Evolutionary conservation across 345 rosid genomes (phyloP).

Genomic region (Diplotaxis tenuifolia): DNA sequence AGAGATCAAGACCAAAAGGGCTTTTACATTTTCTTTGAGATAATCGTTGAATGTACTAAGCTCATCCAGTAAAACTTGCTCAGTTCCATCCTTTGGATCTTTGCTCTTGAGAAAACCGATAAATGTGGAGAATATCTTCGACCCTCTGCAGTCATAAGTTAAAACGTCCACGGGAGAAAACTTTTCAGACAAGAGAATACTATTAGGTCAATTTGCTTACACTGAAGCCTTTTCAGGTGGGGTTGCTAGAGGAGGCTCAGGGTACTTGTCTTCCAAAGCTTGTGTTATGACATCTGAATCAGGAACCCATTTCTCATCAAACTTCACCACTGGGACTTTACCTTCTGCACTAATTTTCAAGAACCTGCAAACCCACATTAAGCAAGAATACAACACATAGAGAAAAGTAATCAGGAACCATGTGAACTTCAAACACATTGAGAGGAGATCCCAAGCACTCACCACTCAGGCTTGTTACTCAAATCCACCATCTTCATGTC

Average conservation of each 20-base stretch:
- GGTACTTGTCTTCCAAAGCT: slow-evolving; percentile 78
- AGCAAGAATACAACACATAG: background rate
- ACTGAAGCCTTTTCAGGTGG: slow-evolving; percentile 84
- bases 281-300: slow-evolving; percentile 93
- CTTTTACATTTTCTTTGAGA: slow-evolving; percentile 64
- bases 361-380: slow-evolving; percentile 58
- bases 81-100: slow-evolving; percentile 76
- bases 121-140: slow-evolving; percentile 82
- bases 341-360: slow-evolving; percentile 80
- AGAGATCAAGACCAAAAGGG: slow-evolving; percentile 21
- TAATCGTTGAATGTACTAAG: slow-evolving; percentile 61
- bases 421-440: background rate
- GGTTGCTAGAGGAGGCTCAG: slow-evolving; percentile 70
- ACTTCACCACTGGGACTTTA: slow-evolving; percentile 79
- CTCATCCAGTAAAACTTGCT: slow-evolving; percentile 70
- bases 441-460: slow-evolving; percentile 13
- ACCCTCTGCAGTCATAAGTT: slow-evolving; percentile 56
- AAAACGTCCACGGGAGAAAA: too few relatives aligned
- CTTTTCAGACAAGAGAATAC: background rate
- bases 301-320: slow-evolving; percentile 88
- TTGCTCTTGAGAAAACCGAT: slow-evolving; percentile 91
- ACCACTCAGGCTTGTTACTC: slow-evolving; percentile 91
- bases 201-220: slow-evolving; percentile 41
- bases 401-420: background rate
- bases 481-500: slow-evolving; percentile 85